Base-by-base conservation (phyloP, 2,329 filamentous ascomycete species). In the Monascus ruber region DNA sequence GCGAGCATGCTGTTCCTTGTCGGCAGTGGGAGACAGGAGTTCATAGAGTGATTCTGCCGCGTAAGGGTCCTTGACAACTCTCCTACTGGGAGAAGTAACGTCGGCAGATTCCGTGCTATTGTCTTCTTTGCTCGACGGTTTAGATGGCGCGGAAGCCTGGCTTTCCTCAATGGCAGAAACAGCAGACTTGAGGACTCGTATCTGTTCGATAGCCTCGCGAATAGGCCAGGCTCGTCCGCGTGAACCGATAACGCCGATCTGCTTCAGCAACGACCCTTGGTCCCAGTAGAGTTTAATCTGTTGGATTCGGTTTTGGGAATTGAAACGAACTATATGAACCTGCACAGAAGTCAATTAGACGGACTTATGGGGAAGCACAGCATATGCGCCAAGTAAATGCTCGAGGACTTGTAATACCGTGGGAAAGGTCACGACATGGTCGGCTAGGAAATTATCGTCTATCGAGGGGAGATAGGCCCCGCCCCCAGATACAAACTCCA, bases 211-310 rank as follows among this genome's bases (percentile, higher is more conserved):
- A 57, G 81, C 83, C 58, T 94, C 87, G 50, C 79, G 78, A 57
- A 98, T 93, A 39, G 91, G 91, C 91, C 91, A 98, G 65, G 91
- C 94, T 60, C 83, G 84, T 41, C 85, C 85, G 39, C 83, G 81
- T 58, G 81, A 82, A 54, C 91, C 89, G 62, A 98, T 96, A 41
- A 95, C 80, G 46, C 95, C 88, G 47, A 95, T 75, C 62, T 94
- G 83, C 68, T 91, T 96, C 49, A 98, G 76, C 32, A 98, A 76
- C 39, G 86, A 83, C 44, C 81, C 88, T 64, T 98, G 91, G 60
- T 98, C 91, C 91, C 91, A 98, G 60, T 83, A 85, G 50, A 89
- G 77, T 51, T 89, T 84, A 47, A 96, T 84, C 61, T 91, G 85
- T 43, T 74, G 63, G 58, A 98, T 95, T 67, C 85, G 87, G 59